Base-by-base conservation (phyloP, 202 grass and related monocot species). In the Eragrostis tef region DNA sequence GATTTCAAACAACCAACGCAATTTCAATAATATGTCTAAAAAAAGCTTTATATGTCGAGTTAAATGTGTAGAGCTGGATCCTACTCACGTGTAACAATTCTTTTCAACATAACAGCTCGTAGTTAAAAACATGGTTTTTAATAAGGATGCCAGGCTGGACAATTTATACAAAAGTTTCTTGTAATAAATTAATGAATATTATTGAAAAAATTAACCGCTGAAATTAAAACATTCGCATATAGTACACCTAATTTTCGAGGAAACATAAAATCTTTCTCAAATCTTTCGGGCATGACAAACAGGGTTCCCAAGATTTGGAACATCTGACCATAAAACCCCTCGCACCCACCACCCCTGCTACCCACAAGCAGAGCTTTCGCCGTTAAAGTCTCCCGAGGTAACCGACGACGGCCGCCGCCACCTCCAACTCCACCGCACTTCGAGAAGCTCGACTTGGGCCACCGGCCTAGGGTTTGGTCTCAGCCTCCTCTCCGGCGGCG, bases 381-480 rank as follows among this genome's bases (percentile, higher is more conserved):
- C 81, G 75, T 50, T 80, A 75, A 39, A 39, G 44, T 26, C 68
- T 66, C 58, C 74, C 52, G 61, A 83, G 79, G 74, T 42, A 65
- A 70, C 59, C 34, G 78, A 81, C 64, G 82, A 48, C 73, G 34
- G 54, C 62, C 66, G 20, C 70, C 84, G 8, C 60, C 54, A 27
- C 36, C 49, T 31, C 77, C 66, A 12, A 79, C 29, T 29, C 82
- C 54, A 54, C 43, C 74, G 58, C 78, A 6, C 79, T 73, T 62
- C 65, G 45, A 24, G 48, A 78, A 78, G 49, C 39, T 86, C 52
- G 59, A 47, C 21, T 56, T 50, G 19, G 49, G 19, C 74, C 74
- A 68, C 42, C 45, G 5, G 43, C 16, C 53, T 83, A 90, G 88
- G 88, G 79, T 86, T 90, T 63, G 25, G 45, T 78, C 22, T 44